These are phyloP conservation scores for Coemansia sp. DNA, from an alignment of 192 early-diverging fungal species.

Conservation along the genomic window DNA sequence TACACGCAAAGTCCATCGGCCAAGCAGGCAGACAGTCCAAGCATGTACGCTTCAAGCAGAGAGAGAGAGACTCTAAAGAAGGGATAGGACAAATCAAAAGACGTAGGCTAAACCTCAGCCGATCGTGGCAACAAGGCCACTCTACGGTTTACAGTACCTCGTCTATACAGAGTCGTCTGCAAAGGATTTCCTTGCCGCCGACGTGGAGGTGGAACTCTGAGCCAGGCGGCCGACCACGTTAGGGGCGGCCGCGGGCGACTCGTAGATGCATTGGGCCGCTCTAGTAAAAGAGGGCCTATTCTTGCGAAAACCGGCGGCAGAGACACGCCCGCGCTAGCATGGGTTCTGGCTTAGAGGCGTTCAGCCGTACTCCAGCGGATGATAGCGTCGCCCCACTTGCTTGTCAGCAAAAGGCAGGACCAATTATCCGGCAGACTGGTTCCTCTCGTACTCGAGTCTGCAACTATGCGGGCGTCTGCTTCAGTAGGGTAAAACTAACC, in stretches of 20 bases:
- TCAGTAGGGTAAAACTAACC: constrained; percentile 95
- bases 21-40: too few species aligned
- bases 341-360: constrained; percentile 72
- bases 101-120: constrained; percentile 23
- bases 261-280: too few species aligned
- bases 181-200: constrained; percentile 7
- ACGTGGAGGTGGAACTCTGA: constrained; percentile 10
- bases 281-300: not conserved
- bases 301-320: too few species aligned
- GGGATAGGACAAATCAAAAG: constrained; percentile 9
- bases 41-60: too few species aligned
- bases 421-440: constrained; percentile 69
- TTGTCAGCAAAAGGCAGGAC: constrained; percentile 64
- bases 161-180: constrained; percentile 23
- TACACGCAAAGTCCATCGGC: too few species aligned
- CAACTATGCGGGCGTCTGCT: constrained; percentile 70
- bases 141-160: constrained; percentile 32
- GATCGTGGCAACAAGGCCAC: constrained; percentile 30
- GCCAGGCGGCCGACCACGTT: not conserved
- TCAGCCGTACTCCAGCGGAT: constrained; percentile 71
- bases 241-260: too few species aligned
- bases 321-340: too few species aligned
- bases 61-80: too few species aligned
- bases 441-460: constrained; percentile 75
- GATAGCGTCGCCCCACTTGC: constrained; percentile 72